Conservation (phyloP, 2,329 filamentous ascomycete genomes). For the Fusarium tupiense region DNA sequence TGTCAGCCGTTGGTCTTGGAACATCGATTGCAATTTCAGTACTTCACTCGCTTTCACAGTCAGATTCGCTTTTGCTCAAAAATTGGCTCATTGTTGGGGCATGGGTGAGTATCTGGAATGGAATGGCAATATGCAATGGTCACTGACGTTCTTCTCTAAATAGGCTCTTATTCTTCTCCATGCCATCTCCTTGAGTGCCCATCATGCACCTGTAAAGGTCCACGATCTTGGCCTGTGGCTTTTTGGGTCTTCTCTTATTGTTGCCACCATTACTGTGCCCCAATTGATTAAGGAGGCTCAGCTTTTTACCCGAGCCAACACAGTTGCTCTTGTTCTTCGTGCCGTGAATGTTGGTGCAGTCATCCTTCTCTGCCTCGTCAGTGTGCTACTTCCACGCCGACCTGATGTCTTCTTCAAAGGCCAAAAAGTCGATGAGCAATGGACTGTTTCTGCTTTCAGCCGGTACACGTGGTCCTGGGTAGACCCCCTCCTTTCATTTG, state of each 20-base stretch:
- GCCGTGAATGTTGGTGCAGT: constrained; percentile 57
- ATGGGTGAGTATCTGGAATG: constrained; percentile 66
- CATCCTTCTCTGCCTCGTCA: constrained; percentile 58
- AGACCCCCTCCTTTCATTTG: constrained; percentile 61
- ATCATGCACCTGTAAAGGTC: constrained; percentile 60
- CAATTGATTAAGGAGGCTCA: constrained; percentile 54
- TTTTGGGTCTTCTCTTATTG: constrained; percentile 58
- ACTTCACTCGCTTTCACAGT: constrained; percentile 54
- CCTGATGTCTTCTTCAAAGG: constrained; percentile 72
- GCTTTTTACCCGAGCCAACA: constrained; percentile 46
- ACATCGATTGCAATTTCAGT: constrained; percentile 67
- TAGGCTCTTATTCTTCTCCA: constrained; percentile 65
- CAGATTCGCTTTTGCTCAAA: constrained; percentile 57
- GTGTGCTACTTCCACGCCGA: constrained; percentile 70
- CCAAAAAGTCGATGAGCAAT: constrained; percentile 69
- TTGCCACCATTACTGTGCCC: constrained; percentile 55
- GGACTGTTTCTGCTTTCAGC: constrained; percentile 67
- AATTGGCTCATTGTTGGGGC: constrained; percentile 68
- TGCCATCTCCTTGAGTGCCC: constrained; percentile 58
- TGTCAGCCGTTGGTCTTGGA: constrained; percentile 63
- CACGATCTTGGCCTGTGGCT: constrained; percentile 65
- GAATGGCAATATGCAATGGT: not conserved
- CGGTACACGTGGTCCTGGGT: constrained; percentile 76
- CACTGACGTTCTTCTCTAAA: constrained; percentile 1
- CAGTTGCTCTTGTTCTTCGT: constrained; percentile 57